These are phyloP conservation scores for Colletotrichum acutatum DNA, from an alignment of 2,329 filamentous ascomycete genomes.

Conservation along the genomic window DNA sequence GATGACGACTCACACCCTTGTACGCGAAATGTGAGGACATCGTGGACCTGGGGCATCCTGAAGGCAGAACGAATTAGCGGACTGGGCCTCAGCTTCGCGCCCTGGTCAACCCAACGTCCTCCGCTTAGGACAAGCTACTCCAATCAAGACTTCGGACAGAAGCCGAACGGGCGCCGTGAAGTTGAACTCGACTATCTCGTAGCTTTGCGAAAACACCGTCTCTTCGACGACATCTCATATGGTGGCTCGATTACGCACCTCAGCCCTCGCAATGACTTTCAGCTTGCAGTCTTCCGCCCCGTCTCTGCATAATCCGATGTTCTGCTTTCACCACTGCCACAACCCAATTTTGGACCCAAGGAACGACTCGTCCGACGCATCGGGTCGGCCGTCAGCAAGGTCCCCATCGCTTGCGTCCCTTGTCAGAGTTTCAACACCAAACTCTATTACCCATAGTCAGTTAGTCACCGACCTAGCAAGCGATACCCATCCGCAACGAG, in stretches of 20 bases:
- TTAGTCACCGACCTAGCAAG: neutral
- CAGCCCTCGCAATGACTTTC: conserved; percentile 4
- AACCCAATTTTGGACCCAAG: neutral
- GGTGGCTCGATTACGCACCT: neutral
- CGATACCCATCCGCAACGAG: neutral
- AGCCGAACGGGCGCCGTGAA: conserved; percentile 9
- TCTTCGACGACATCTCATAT: neutral
- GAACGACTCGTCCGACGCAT: neutral
- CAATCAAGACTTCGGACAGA: conserved; percentile 14
- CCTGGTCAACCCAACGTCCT: neutral
- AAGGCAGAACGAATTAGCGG: neutral
- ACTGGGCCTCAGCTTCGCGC: conserved; percentile 16
- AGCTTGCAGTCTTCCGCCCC: neutral
- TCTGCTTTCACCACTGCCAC: conserved; percentile 7
- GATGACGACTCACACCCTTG: conserved; percentile 14
- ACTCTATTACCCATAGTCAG: conserved; percentile 20
- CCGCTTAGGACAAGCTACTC: neutral
- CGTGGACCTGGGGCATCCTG: conserved; percentile 13
- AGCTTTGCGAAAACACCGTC: neutral
- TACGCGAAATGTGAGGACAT: conserved; percentile 12
- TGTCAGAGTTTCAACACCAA: conserved; percentile 33
- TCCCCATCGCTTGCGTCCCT: conserved; percentile 10
- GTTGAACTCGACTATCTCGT: neutral
- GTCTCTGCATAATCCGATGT: conserved; percentile 5
- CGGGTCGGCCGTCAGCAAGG: conserved; percentile 30